Percentiles rank a stretch among this genome's conserved stretches.
Conservation (phyloP, 805 yeast genomes). For the Pichia deserticola region DNA sequence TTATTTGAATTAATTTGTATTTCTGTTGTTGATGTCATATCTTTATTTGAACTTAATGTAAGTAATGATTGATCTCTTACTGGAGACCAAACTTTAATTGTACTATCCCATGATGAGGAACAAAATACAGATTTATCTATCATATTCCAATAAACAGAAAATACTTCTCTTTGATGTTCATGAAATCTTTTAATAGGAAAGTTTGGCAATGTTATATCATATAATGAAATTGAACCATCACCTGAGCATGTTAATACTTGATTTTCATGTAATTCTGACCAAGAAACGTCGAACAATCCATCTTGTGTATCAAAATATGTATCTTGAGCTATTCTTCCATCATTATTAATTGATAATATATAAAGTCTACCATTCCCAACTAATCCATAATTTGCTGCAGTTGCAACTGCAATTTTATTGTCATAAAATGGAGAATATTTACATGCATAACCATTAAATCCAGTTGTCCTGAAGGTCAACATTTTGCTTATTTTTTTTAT, state of each 20-base stretch:
- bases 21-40: constrained; percentile 16
- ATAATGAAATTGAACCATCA: constrained; percentile 79
- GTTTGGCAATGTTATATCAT: constrained; percentile 60
- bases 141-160: constrained; percentile 31
- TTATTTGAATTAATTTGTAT: constrained; percentile 3
- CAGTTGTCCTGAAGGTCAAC: constrained; percentile 68
- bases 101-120: constrained; percentile 89
- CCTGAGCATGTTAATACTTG: constrained; percentile 81
- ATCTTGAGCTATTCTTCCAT: constrained; percentile 53
- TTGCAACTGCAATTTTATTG: constrained; percentile 80
- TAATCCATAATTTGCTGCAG: constrained; percentile 87
- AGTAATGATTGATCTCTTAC: constrained; percentile 45
- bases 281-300: constrained; percentile 77
- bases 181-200: constrained; percentile 69
- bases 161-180: constrained; percentile 54
- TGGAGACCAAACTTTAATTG: constrained; percentile 74
- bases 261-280: constrained; percentile 89
- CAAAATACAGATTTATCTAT: constrained; percentile 51
- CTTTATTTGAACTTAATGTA: constrained; percentile 39
- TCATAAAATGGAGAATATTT: constrained; percentile 90
- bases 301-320: constrained; percentile 83
- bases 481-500: constrained; percentile 18
- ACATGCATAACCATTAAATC: constrained; percentile 81
- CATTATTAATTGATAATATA: constrained; percentile 57
- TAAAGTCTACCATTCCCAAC: constrained; percentile 88